These are phyloP conservation scores for Umbilicus rupestris DNA, from an alignment of 164 flowering plant genomes.

Conservation along the genomic window DNA sequence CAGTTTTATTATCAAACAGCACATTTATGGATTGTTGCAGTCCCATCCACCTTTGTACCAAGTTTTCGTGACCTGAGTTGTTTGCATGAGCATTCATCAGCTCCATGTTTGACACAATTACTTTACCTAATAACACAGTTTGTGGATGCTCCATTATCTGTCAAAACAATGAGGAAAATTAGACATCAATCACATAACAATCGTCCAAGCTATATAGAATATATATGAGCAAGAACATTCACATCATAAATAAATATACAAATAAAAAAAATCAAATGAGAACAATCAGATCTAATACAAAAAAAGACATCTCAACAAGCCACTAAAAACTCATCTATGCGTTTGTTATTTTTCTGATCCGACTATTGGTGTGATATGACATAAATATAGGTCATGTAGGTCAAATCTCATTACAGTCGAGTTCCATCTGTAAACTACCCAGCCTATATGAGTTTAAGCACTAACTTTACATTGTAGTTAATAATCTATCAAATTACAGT, in stretches of 20 bases:
- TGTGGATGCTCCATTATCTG: constrained; percentile 85
- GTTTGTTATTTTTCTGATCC: background rate
- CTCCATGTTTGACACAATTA: constrained; percentile 43
- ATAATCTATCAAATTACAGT: no score
- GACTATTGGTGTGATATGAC: background rate
- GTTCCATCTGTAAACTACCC: background rate
- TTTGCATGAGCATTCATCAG: constrained; percentile 44
- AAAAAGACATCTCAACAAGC: background rate
- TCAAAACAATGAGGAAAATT: constrained; percentile 10
- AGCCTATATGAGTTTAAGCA: background rate
- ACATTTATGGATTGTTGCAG: constrained; percentile 69
- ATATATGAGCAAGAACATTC: background rate
- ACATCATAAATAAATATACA: background rate
- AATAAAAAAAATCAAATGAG: background rate
- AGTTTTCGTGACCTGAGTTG: constrained; percentile 22
- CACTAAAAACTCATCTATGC: background rate
- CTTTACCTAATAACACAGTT: constrained; percentile 47
- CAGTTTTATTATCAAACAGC: constrained; percentile 58
- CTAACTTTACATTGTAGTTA: background rate
- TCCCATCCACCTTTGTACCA: constrained; percentile 47
- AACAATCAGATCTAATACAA: no score
- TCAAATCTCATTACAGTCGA: background rate
- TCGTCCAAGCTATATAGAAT: background rate
- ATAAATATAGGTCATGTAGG: background rate
- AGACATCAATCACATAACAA: background rate